A percentile compares a stretch with the other conserved stretches of the same genome.
These are phyloP conservation scores for Lactarius deliciosus DNA, from an alignment of 768 basidiomycete genomes.

Conservation along the genomic window DNA sequence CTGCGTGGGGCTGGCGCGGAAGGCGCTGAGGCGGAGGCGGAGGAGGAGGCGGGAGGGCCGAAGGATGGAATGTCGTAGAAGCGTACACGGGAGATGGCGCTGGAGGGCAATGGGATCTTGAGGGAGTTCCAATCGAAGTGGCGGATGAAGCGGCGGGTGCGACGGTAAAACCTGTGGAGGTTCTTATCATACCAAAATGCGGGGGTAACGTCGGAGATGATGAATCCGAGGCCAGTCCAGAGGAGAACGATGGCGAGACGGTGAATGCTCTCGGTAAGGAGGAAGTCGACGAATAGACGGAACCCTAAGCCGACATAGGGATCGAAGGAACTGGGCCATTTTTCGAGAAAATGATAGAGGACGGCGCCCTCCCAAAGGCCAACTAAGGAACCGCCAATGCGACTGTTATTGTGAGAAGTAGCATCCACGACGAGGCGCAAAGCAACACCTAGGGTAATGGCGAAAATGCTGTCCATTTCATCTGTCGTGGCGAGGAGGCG, in stretches of 20 bases:
- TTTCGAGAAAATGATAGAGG: slow-evolving; percentile 67
- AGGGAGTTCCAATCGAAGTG: slow-evolving; percentile 26
- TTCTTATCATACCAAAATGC: slow-evolving; percentile 45
- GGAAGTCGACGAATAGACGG: slow-evolving; percentile 69
- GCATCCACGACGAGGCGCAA: slow-evolving; percentile 61
- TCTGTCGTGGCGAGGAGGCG: not conserved
- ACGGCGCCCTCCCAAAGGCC: slow-evolving; percentile 81
- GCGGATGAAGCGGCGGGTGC: slow-evolving; percentile 30
- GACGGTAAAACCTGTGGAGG: slow-evolving; percentile 35
- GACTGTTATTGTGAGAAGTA: slow-evolving; percentile 49
- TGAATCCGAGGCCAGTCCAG: slow-evolving; percentile 54
- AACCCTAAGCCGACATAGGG: slow-evolving; percentile 68
- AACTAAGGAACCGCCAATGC: slow-evolving; percentile 61
- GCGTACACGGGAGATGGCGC: slow-evolving; percentile 31
- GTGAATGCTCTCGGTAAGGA: slow-evolving; percentile 56
- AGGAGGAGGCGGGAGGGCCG: not conserved
- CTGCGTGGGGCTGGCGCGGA: slow-evolving; percentile 9
- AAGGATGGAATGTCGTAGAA: slow-evolving; percentile 21
- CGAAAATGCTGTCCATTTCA: slow-evolving; percentile 65
- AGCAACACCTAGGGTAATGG: slow-evolving; percentile 65
- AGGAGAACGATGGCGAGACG: slow-evolving; percentile 49
- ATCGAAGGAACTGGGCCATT: slow-evolving; percentile 62
- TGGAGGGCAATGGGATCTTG: slow-evolving; percentile 30
- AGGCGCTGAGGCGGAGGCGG: not conserved
- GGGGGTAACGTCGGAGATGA: slow-evolving; percentile 52